phyloP scores from a whole-genome alignment of 148 eudicot species.

The Vaccinium myrtillus region DNA sequence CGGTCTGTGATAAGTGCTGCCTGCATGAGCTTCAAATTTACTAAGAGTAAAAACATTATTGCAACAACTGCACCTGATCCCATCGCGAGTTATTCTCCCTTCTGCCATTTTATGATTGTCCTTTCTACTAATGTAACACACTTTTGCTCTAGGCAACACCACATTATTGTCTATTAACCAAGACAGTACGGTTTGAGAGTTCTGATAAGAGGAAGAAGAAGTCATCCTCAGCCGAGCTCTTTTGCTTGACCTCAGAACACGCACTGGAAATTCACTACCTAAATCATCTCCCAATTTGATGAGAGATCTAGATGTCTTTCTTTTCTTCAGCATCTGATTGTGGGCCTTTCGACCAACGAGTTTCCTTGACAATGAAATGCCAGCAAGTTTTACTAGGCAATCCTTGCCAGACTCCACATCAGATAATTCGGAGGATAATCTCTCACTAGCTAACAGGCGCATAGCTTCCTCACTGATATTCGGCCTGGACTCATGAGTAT shows the following conservation, averaged over 20 bases:
- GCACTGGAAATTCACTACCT: slow-evolving; percentile 24
- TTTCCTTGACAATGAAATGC: slow-evolving; percentile 14
- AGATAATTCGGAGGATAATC: slow-evolving; percentile 4
- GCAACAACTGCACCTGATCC: slow-evolving; percentile 86
- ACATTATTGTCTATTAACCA: slow-evolving; percentile 75
- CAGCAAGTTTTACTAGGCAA: slow-evolving; percentile 6
- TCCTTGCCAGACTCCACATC: slow-evolving; percentile 10
- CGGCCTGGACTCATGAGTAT: slow-evolving; percentile 18
- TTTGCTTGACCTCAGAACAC: slow-evolving; percentile 56
- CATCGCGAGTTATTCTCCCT: slow-evolving; percentile 63
- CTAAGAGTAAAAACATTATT: slow-evolving; percentile 42
- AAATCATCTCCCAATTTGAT: slow-evolving; percentile 22
- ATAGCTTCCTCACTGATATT: slow-evolving; percentile 18
- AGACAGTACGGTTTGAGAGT: slow-evolving; percentile 59
- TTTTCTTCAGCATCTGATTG: slow-evolving; percentile 29
- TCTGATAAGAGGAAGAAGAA: slow-evolving; percentile 36
- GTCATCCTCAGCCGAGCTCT: slow-evolving; percentile 40
- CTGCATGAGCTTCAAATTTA: slow-evolving; percentile 82
- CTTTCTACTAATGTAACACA: slow-evolving; percentile 38
- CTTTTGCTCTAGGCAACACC: slow-evolving; percentile 61
- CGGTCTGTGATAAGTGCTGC: slow-evolving; percentile 46
- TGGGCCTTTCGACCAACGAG: slow-evolving; percentile 10
- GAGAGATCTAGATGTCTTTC: slow-evolving; percentile 21
- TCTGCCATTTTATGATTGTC: slow-evolving; percentile 30
- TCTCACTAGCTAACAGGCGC: slow-evolving; percentile 16